Evolutionary conservation across 441 rosid species (phyloP).

Genomic region (Adansonia madagascariensis): DNA sequence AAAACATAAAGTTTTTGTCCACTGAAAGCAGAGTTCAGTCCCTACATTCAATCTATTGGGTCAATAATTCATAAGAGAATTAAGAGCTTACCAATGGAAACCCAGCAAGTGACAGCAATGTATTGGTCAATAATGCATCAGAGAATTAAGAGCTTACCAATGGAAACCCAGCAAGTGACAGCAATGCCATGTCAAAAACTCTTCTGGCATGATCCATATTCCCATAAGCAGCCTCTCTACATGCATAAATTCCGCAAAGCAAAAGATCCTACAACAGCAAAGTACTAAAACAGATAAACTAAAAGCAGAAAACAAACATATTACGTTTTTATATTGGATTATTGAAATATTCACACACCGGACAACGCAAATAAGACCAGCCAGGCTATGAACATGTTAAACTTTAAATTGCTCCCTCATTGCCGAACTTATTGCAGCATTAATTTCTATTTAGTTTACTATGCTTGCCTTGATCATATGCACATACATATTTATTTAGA

Average conservation of each 20-base stretch:
- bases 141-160: conserved; percentile 47
- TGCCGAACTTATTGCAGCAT: conserved; percentile 17
- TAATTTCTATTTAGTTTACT: conserved; percentile 17
- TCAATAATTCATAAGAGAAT: conserved; percentile 22
- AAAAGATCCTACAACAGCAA: conserved; percentile 66
- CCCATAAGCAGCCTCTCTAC: conserved; percentile 81
- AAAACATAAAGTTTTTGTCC: neutral
- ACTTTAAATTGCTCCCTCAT: neutral
- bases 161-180: conserved; percentile 75
- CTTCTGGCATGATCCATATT: conserved; percentile 86
- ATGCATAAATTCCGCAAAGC: conserved; percentile 97
- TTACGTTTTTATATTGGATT: neutral
- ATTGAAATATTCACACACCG: neutral
- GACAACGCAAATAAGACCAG: neutral
- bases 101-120: conserved; percentile 73
- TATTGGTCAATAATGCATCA: neutral
- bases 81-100: conserved; percentile 61
- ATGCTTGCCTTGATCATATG: neutral
- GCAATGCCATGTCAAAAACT: conserved; percentile 92
- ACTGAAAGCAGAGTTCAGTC: conserved; percentile 19
- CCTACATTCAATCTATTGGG: conserved; percentile 13
- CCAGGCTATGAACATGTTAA: conserved; percentile 13
- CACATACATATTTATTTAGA: conserved; percentile 4
- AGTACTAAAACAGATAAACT: conserved; percentile 20
- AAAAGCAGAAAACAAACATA: conserved; percentile 7